Evolutionary conservation across 352 stramenopile genomes (phyloP), one percentile per base, ranked within the genome.

Genomic region (Globisporangium nodosum): DNA sequence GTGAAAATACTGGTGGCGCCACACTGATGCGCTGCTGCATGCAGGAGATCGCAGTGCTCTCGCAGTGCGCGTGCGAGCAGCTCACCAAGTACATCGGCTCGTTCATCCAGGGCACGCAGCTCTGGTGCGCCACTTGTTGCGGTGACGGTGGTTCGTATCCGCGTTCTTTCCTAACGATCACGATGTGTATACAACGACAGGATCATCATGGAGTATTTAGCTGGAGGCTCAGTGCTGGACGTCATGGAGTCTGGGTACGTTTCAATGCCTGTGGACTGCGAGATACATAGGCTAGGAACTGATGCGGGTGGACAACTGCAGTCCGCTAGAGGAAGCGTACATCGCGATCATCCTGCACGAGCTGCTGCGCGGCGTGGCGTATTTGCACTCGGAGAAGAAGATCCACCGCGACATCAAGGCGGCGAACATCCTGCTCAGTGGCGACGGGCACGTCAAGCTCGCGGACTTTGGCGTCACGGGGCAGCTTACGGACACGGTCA

Each of bases 401-500:
- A 94, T 94, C 49, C 85, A 94, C 45, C 85, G 85, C 21, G 85
- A 94, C 52, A 71, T 94, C 33, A 94, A 92, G 58, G 85, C 82
- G 39, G 83, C 82, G 15, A 94, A 94, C 52, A 81, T 94, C 42
- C 52, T 94, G 39, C 67, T 94, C 16, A 91, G 81, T 39, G 81
- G 85, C 46, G 74, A 91, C 45, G 83, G 85, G 11, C 79, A 87
- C 57, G 85, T 92, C 15, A 92, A 92, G 54, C 74, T 92, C 7
- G 82, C 80, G 1, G 82, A 92, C 64, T 92, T 92, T 73, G 82
- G 82, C 13, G 94, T 99, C 20, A 95, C 89, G 20, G 91, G 92
- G 1, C 90, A 98, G 65, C 79, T 99, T 50, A 98, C 93, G 18
- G 97, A 98, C 74, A 99, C 92, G 3, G 89, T 99, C 56, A 99